phyloP scores from a whole-genome alignment of 805 yeast species.

The Komagataella mondaviorum region DNA sequence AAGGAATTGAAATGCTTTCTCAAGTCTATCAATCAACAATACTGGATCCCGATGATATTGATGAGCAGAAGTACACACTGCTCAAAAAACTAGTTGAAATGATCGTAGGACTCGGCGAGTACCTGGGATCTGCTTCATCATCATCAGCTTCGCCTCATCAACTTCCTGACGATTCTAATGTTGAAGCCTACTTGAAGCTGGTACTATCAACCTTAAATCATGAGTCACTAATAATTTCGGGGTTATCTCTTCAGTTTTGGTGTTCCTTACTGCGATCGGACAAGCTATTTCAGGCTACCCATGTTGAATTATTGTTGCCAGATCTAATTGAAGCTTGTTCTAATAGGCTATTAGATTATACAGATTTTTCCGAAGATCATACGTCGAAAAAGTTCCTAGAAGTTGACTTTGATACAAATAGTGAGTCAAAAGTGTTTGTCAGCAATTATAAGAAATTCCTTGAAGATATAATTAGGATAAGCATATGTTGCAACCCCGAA shows the following conservation, averaged over 20 bases:
- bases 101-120: slow-evolving; percentile 78
- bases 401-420: slow-evolving; percentile 79
- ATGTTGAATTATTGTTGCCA: slow-evolving; percentile 45
- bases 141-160: background rate
- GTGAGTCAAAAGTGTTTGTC: slow-evolving; percentile 68
- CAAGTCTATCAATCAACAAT: slow-evolving; percentile 50
- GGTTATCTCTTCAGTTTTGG: slow-evolving; percentile 90
- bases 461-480: slow-evolving; percentile 83
- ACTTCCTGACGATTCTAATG: slow-evolving; percentile 28
- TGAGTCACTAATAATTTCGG: slow-evolving; percentile 80
- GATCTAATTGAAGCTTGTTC: slow-evolving; percentile 66
- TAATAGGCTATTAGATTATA: slow-evolving; percentile 63
- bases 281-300: slow-evolving; percentile 44
- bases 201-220: slow-evolving; percentile 74
- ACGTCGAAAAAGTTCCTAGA: slow-evolving; percentile 54
- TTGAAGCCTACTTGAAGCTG: slow-evolving; percentile 54
- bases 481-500: slow-evolving; percentile 75
- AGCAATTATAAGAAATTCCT: slow-evolving; percentile 70
- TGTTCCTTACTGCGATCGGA: slow-evolving; percentile 78
- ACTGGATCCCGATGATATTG: slow-evolving; percentile 50
- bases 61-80: slow-evolving; percentile 65
- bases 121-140: slow-evolving; percentile 35
- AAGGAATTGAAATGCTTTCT: slow-evolving; percentile 59
- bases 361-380: slow-evolving; percentile 51
- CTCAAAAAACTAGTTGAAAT: slow-evolving; percentile 86